Base-by-base conservation (phyloP, 164 flowering plant species). In the Piper longum region DNA sequence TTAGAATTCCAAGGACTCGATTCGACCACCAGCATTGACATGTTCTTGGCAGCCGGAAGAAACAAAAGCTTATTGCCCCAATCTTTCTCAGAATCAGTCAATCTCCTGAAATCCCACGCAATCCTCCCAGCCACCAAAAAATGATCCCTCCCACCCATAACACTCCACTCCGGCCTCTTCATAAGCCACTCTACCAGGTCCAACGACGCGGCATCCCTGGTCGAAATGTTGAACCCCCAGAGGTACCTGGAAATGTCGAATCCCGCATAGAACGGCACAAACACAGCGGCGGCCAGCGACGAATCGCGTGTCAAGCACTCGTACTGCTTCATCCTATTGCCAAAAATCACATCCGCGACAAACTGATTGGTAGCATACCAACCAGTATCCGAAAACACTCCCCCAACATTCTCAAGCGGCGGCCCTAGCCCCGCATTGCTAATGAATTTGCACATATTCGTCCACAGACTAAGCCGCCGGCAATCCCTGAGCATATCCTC, bases 301-400 rank as follows among this genome's bases (percentile, higher is more conserved):
- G 96, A 86, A 77, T 91, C 95, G 7, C 66, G 62, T 0, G 98
- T 91, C 79, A 89, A 71, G 73, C 98, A 92, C 56, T 89, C 84
- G 48, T 89, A 92, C 70, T 87, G 96, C 79, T 89, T 87, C 98
- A 92, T 92, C 43, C 96, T 67, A 54, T 89, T 89, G 56, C 71
- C 74, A 70, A 92, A 92, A 18, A 92, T 85, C 67, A 89, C 95
- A 73, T 92, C 98, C 41, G 89, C 89, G 0, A 89, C 89, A 73
- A 89, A 92, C 74, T 89, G 98, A 66, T 92, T 87, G 0, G 98
- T 89, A 0, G 87, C 92, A 66, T 87, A 86, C 98, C 96, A 92
- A 2, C 98, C 93, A 0, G 80, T 78, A 66, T 81, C 64, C 0
- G 88, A 83, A 76, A 89, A 87, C 43, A 89, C 95, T 43, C 95